phyloP scores from a whole-genome alignment of 1,139 yeast species.

The Suhomyces bribrorum region DNA sequence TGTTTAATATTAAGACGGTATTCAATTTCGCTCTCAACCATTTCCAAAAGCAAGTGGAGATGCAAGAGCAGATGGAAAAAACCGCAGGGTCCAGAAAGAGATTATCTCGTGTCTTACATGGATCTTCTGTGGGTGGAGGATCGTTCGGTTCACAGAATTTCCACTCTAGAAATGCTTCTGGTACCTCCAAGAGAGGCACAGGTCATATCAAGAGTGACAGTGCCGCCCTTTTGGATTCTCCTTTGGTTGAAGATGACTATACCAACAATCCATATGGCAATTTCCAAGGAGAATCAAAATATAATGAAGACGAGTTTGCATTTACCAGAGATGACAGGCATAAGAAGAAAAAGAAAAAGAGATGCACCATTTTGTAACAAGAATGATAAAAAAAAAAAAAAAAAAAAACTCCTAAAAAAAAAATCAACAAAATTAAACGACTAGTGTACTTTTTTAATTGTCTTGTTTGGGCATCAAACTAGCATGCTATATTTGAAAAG shows the following conservation, averaged over 20 bases:
- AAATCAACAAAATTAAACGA: background rate
- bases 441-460: no score
- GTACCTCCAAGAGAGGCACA: conserved; percentile 15
- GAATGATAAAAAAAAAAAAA: conserved; percentile 4
- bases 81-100: conserved; percentile 32
- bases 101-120: conserved; percentile 33
- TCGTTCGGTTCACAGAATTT: conserved; percentile 11
- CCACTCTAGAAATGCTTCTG: conserved; percentile 16
- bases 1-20: conserved; percentile 65
- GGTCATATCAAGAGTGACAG: conserved; percentile 43
- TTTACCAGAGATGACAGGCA: conserved; percentile 37
- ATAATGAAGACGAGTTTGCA: conserved; percentile 47
- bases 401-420: no score
- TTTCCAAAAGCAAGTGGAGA: conserved; percentile 36
- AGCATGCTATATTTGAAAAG: background rate
- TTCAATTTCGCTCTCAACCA: conserved; percentile 57
- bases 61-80: conserved; percentile 41
- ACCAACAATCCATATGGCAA: conserved; percentile 37
- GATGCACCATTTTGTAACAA: conserved; percentile 36
- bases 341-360: conserved; percentile 26
- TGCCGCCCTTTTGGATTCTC: conserved; percentile 40
- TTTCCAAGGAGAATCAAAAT: conserved; percentile 20
- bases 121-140: conserved; percentile 28
- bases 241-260: conserved; percentile 38
- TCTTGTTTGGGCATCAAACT: background rate